Evolutionary conservation across 2,329 filamentous ascomycete species (phyloP).

Genomic region (Trichoderma sp.): DNA sequence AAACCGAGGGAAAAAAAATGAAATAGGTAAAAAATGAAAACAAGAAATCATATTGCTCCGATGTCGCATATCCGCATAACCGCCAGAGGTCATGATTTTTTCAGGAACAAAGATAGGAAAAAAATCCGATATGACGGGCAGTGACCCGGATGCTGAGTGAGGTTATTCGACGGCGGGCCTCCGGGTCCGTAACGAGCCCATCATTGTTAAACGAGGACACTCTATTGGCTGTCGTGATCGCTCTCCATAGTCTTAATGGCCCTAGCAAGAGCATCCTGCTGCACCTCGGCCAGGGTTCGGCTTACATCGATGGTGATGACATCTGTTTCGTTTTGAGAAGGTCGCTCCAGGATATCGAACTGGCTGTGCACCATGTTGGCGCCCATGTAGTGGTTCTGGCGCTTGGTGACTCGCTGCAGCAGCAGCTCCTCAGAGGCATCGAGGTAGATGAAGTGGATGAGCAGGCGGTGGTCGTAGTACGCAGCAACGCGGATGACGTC

Average conservation of each 20-base stretch:
- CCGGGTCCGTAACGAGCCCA: neutral
- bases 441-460: conserved; percentile 91
- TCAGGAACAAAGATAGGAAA: neutral
- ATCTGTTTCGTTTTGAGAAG: conserved; percentile 66
- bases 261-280: conserved; percentile 55
- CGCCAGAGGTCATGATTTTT: neutral
- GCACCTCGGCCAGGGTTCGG: conserved; percentile 56
- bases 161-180: neutral
- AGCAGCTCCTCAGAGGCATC: conserved; percentile 73
- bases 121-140: neutral
- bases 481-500: conserved; percentile 82
- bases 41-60: neutral
- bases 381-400: conserved; percentile 92
- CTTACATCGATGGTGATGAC: conserved; percentile 70
- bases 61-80: conserved; percentile 7
- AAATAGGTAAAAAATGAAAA: neutral
- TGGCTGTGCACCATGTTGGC: conserved; percentile 93
- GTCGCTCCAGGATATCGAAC: conserved; percentile 82
- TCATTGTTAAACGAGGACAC: neutral
- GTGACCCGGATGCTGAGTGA: neutral
- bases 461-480: conserved; percentile 69
- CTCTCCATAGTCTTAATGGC: conserved; percentile 51
- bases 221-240: conserved; percentile 25
- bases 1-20: neutral
- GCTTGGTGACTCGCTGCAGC: conserved; percentile 67